These are phyloP conservation scores for Yamadazyma atlantica DNA, from an alignment of 1,139 yeast genomes.

Conservation along the genomic window DNA sequence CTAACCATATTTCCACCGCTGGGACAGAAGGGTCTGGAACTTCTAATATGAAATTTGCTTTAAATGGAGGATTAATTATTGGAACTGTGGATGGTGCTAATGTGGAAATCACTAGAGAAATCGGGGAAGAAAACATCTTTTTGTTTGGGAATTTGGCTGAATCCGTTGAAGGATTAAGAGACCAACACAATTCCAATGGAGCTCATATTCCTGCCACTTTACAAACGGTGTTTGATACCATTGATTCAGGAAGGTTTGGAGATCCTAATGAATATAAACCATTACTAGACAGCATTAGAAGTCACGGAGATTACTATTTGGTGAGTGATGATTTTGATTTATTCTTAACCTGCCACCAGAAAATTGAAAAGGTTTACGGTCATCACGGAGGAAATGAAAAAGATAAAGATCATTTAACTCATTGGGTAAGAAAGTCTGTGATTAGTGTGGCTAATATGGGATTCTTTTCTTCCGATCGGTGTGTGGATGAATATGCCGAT, in stretches of 20 bases:
- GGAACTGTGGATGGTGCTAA: slow-evolving; percentile 98
- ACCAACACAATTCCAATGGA: slow-evolving; percentile 64
- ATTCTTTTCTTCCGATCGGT: slow-evolving; percentile 87
- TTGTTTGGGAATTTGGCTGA: slow-evolving; percentile 89
- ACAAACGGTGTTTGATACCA: slow-evolving; percentile 60
- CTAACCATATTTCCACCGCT: slow-evolving; percentile 96
- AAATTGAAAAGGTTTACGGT: slow-evolving; percentile 71
- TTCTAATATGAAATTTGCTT: slow-evolving; percentile 91
- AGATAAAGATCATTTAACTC: slow-evolving; percentile 54
- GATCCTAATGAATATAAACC: slow-evolving; percentile 65
- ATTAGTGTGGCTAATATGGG: slow-evolving; percentile 90
- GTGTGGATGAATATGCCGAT: slow-evolving; percentile 90
- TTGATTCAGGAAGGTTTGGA: slow-evolving; percentile 73
- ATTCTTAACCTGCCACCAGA: slow-evolving; percentile 75
- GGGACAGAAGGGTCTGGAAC: slow-evolving; percentile 98
- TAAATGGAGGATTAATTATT: slow-evolving; percentile 89
- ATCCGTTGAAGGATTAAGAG: slow-evolving; percentile 82
- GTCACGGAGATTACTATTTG: slow-evolving; percentile 82
- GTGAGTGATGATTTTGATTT: slow-evolving; percentile 88
- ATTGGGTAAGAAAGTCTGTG: slow-evolving; percentile 77
- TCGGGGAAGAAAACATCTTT: slow-evolving; percentile 91
- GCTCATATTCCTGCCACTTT: slow-evolving; percentile 57
- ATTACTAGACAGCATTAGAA: slow-evolving; percentile 65
- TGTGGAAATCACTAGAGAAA: slow-evolving; percentile 90
- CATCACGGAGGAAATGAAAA: slow-evolving; percentile 42